Evolutionary conservation across 768 basidiomycete genomes (phyloP), one percentile per base, ranked within the genome.

Genomic region (Trametopsis cervina): DNA sequence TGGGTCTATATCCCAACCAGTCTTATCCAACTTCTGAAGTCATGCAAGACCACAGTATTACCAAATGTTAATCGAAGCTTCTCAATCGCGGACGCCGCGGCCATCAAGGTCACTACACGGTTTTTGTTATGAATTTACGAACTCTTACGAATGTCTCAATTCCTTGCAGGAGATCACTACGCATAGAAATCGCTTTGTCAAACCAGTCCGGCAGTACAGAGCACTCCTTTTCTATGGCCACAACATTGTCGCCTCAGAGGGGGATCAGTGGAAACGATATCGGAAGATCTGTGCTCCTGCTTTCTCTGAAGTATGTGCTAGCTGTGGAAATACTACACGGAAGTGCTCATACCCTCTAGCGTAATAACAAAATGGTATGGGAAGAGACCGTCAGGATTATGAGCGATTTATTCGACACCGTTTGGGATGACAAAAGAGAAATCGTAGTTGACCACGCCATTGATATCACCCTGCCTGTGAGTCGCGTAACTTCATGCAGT

Each of bases 241-340:
- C 9, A 87, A 85, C 52, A 78, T 85, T 36, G 73, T 85, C 17
- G 74, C 71, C 1, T 77, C 79, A 0, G 83, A 85, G 53, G 77
- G 75, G n/a, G 75, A 78, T 3, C 70, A 77, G 50, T 85, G 82
- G 82, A 81, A 81, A 61, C 73, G 73, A 27, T 81, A 80, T 52
- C 65, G 81, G 42, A 80, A 78, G 59, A 72, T 85, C 36, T 66
- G 74, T 18, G 78, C 78, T 0, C 80, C 81, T 15, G 75, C 80
- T 0, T 85, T 84, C 59, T 77, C 78, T 4, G 80, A 82, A 44
- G 53, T 54, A 20, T 12, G 47, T 54, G 42, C 26, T 37, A 13
- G 39, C 17, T 15, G 20, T 20, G n/a, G 5, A 15, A 37, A 17
- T 25, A 42, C 17, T 27, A 24, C 18, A 38, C 12, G 5, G 9